These are phyloP conservation scores for Trichoderma afroharzianum DNA, from an alignment of 2,329 filamentous ascomycete genomes.

Conservation along the genomic window DNA sequence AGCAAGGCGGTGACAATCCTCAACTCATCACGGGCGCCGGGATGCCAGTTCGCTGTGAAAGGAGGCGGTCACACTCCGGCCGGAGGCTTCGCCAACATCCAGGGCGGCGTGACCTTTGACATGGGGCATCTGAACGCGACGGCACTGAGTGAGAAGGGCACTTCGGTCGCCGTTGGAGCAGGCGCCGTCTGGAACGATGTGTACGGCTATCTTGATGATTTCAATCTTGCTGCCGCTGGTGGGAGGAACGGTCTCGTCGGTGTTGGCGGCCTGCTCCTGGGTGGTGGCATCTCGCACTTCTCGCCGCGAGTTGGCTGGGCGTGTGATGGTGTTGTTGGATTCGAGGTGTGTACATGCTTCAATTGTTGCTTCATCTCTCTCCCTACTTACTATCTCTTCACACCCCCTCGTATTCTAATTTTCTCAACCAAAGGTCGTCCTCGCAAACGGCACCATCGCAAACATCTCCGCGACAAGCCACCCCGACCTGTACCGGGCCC, in stretches of 20 bases:
- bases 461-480: constrained; percentile 41
- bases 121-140: constrained; percentile 25
- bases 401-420: neutral
- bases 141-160: constrained; percentile 19
- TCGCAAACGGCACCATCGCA: constrained; percentile 41
- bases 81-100: constrained; percentile 26
- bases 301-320: constrained; percentile 17
- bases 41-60: constrained; percentile 29
- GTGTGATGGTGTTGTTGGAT: constrained; percentile 7
- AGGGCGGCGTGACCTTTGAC: constrained; percentile 29
- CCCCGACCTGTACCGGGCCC: constrained; percentile 54
- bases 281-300: constrained; percentile 23
- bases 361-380: neutral
- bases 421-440: constrained; percentile 34
- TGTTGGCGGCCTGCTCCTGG: constrained; percentile 24
- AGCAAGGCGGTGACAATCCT: constrained; percentile 1
- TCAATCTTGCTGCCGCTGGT: constrained; percentile 24
- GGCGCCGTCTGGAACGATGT: constrained; percentile 25
- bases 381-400: neutral
- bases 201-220: constrained; percentile 20
- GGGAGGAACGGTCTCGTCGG: constrained; percentile 25
- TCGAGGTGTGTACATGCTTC: neutral
- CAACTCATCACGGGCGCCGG: neutral
- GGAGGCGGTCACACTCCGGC: constrained; percentile 33
- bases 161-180: constrained; percentile 19